Evolutionary conservation across 495 filamentous ascomycete genomes (phyloP).

Genomic region (Daldinia concentrica): DNA sequence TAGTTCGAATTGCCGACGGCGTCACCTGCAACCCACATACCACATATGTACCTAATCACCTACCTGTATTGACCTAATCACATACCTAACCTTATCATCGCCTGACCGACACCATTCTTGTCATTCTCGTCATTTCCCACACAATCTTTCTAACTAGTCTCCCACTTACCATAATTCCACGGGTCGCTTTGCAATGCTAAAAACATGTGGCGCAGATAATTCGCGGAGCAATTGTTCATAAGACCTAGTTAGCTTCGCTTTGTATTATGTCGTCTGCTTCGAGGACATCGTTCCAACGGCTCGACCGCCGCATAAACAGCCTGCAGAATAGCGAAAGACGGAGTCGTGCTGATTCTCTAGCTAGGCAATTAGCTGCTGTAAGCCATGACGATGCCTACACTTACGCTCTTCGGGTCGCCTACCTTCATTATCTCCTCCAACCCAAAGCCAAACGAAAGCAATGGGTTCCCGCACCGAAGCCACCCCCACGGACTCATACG

Average conservation of each 20-base stretch:
- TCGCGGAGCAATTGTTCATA: slow-evolving; percentile 22
- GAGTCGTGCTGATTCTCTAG: slow-evolving; percentile 50
- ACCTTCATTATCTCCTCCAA: slow-evolving; percentile 91
- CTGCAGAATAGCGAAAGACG: slow-evolving; percentile 51
- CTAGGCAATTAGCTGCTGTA: slow-evolving; percentile 51
- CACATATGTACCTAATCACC: neutral
- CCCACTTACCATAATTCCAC: slow-evolving; percentile 2
- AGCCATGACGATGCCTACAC: slow-evolving; percentile 82
- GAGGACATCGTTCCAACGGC: slow-evolving; percentile 49
- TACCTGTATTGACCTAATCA: neutral
- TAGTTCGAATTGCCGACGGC: slow-evolving; percentile 35
- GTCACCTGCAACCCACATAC: slow-evolving; percentile 36
- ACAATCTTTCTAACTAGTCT: neutral
- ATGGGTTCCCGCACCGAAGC: slow-evolving; percentile 74
- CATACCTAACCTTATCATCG: slow-evolving; percentile 35
- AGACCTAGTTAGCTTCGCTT: slow-evolving; percentile 21
- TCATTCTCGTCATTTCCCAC: neutral
- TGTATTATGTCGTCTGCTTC: slow-evolving; percentile 57
- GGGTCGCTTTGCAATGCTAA: slow-evolving; percentile 8
- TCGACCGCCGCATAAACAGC: slow-evolving; percentile 57
- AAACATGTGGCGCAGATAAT: slow-evolving; percentile 31
- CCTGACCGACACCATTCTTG: slow-evolving; percentile 25
- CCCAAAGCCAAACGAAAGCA: slow-evolving; percentile 87
- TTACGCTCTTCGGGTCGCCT: slow-evolving; percentile 89
- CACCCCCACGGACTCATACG: slow-evolving; percentile 70